Conservation (phyloP, 805 yeast species). For the Cyberlindnera sargentensis region DNA sequence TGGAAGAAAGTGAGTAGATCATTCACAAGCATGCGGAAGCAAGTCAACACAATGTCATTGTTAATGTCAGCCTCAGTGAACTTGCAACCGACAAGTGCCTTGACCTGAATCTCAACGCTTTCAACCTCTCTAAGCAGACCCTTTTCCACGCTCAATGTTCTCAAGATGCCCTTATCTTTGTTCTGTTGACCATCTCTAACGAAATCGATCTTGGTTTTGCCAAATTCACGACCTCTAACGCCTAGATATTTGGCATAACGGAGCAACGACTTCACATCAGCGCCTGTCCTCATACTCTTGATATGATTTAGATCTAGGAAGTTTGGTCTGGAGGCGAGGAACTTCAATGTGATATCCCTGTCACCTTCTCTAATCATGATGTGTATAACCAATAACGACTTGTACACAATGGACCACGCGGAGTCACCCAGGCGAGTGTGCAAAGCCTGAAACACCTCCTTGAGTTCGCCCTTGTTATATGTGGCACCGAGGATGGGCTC, state of each 20-base stretch:
- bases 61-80: constrained; percentile 74
- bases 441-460: constrained; percentile 61
- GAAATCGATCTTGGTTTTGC: constrained; percentile 60
- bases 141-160: constrained; percentile 59
- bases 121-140: constrained; percentile 83
- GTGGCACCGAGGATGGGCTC: constrained; percentile 75
- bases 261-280: constrained; percentile 48
- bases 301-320: constrained; percentile 41
- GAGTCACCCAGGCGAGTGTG: constrained; percentile 59
- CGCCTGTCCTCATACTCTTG: constrained; percentile 26
- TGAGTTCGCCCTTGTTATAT: constrained; percentile 39
- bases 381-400: constrained; percentile 78
- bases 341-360: constrained; percentile 61
- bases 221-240: constrained; percentile 63
- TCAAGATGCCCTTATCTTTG: constrained; percentile 28
- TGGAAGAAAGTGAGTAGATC: constrained; percentile 84
- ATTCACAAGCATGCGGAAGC: constrained; percentile 83
- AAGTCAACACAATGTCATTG: constrained; percentile 77
- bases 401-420: constrained; percentile 90
- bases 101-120: constrained; percentile 77
- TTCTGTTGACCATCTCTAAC: constrained; percentile 55
- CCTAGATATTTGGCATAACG: constrained; percentile 69
- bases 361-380: constrained; percentile 92
- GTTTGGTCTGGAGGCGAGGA: constrained; percentile 41
- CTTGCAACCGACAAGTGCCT: constrained; percentile 63